phyloP scores from a whole-genome alignment of 352 stramenopile genomes.

The Phytophthora sp. region DNA sequence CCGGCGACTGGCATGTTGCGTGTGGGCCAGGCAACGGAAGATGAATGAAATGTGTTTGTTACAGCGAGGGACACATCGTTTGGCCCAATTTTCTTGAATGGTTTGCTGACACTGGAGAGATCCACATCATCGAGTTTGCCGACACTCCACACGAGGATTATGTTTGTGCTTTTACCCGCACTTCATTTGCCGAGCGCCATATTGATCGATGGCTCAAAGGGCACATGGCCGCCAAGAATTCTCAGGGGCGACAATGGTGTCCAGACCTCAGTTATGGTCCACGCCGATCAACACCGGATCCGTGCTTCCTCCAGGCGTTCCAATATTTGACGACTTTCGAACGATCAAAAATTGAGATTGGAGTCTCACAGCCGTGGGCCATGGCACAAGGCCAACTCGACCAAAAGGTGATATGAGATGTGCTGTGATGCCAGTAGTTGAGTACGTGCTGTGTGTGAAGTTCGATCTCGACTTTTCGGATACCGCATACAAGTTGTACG shows the following conservation, averaged over 20 bases:
- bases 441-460: too few relatives aligned
- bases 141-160: slow-evolving; percentile 29
- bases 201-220: slow-evolving; percentile 22
- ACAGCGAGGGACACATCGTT: slow-evolving; percentile 35
- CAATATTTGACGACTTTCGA: background rate
- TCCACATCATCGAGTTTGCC: slow-evolving; percentile 51
- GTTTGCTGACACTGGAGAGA: slow-evolving; percentile 42
- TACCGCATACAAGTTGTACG: background rate
- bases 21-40: slow-evolving; percentile 47
- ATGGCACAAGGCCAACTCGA: too few relatives aligned
- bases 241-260: slow-evolving; percentile 34
- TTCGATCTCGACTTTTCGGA: too few relatives aligned
- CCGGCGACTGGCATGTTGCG: slow-evolving; percentile 28
- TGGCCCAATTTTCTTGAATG: slow-evolving; percentile 42
- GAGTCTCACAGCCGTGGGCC: too few relatives aligned
- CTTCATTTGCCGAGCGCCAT: slow-evolving; percentile 10
- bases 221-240: slow-evolving; percentile 31
- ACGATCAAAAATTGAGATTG: background rate
- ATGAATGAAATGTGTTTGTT: too few relatives aligned
- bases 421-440: too few relatives aligned
- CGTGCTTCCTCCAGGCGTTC: slow-evolving; percentile 21
- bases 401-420: too few relatives aligned
- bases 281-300: slow-evolving; percentile 33
- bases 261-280: slow-evolving; percentile 43
- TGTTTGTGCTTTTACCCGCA: slow-evolving; percentile 8